phyloP scores from a whole-genome alignment of 2,329 filamentous ascomycete genomes.

The Elsinoe batatas region DNA sequence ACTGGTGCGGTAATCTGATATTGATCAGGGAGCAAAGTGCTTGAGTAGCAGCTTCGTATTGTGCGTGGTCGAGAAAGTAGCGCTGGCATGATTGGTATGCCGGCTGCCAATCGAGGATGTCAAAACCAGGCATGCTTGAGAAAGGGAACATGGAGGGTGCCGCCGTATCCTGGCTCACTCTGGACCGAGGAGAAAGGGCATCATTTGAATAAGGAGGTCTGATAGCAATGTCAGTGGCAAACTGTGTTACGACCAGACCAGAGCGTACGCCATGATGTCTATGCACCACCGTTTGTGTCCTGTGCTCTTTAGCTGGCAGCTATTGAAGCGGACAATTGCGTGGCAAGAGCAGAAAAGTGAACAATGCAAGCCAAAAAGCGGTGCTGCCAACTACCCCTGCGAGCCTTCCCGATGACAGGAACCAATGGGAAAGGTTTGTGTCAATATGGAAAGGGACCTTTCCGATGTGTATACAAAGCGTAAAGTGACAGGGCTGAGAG shows the following conservation, averaged over 20 bases:
- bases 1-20: conserved; percentile 81
- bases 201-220: conserved; percentile 7
- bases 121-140: conserved; percentile 46
- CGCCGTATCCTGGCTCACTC: background rate
- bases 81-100: conserved; percentile 81
- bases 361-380: no score
- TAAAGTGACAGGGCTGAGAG: background rate
- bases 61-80: conserved; percentile 86
- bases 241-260: background rate
- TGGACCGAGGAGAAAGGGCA: conserved; percentile 6
- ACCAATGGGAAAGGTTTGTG: no score
- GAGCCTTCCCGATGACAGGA: no score
- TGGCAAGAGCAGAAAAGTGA: no score
- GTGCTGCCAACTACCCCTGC: no score
- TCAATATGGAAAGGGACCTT: no score
- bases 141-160: conserved; percentile 17
- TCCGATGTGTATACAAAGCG: background rate
- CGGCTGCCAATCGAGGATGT: conserved; percentile 88
- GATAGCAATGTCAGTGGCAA: background rate
- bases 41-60: conserved; percentile 73
- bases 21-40: conserved; percentile 85
- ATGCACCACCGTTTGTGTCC: background rate
- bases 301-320: background rate
- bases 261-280: conserved; percentile 1
- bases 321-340: background rate